A percentile compares a stretch with the other conserved stretches of the same genome.
Evolutionary conservation across 1,139 yeast genomes (phyloP).

Genomic region (Yamadazyma buinensis): DNA sequence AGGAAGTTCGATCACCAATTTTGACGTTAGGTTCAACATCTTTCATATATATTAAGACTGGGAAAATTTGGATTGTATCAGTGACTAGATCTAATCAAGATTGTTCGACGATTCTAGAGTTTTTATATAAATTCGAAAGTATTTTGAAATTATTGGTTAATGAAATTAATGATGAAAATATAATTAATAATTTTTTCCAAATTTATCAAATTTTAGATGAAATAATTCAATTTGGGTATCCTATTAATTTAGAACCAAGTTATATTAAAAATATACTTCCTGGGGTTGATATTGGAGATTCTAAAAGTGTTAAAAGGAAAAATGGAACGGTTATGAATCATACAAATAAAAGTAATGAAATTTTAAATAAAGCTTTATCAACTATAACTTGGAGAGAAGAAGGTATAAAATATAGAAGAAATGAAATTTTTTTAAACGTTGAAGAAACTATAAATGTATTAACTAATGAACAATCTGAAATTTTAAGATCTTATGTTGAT

Average conservation of each 20-base stretch:
- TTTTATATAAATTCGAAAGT: slow-evolving; percentile 59
- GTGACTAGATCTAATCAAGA: slow-evolving; percentile 87
- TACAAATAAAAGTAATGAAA: slow-evolving; percentile 12
- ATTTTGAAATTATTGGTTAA: slow-evolving; percentile 28
- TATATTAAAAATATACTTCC: slow-evolving; percentile 27
- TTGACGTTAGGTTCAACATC: slow-evolving; percentile 91
- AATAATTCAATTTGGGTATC: slow-evolving; percentile 77
- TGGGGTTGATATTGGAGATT: slow-evolving; percentile 19
- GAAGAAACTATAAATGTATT: slow-evolving; percentile 71
- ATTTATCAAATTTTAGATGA: slow-evolving; percentile 80
- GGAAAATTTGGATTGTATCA: slow-evolving; percentile 75
- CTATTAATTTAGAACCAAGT: slow-evolving; percentile 61
- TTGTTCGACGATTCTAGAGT: slow-evolving; percentile 76
- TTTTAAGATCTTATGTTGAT: slow-evolving; percentile 69
- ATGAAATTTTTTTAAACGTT: slow-evolving; percentile 76
- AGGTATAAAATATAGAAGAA: slow-evolving; percentile 75
- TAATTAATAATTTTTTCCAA: slow-evolving; percentile 53
- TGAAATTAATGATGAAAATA: slow-evolving; percentile 25
- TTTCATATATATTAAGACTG: slow-evolving; percentile 72
- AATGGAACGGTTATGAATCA: slow-evolving; percentile 8
- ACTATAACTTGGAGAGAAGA: slow-evolving; percentile 62
- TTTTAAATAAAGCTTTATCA: slow-evolving; percentile 7
- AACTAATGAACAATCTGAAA: slow-evolving; percentile 55
- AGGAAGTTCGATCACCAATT: slow-evolving; percentile 61
- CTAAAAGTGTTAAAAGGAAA: slow-evolving; percentile 18